phyloP scores from a whole-genome alignment of 306 rosid genomes.

The Purshia tridentata region DNA sequence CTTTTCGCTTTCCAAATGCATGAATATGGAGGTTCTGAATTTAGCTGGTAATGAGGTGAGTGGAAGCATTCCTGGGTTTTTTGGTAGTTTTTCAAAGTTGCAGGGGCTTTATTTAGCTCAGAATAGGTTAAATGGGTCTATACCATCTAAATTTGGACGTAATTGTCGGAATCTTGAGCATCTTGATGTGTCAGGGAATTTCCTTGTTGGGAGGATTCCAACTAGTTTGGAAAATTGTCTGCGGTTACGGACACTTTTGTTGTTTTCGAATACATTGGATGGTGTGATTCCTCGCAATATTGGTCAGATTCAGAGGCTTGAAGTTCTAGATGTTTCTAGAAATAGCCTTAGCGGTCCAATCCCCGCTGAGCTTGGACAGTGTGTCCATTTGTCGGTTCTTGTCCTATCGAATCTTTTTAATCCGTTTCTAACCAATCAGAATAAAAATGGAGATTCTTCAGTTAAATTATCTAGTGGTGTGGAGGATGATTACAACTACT shows the following conservation, averaged over 20 bases:
- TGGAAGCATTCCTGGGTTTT: slow-evolving; percentile 29
- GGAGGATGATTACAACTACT: slow-evolving; percentile 25
- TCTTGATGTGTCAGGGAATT: slow-evolving; percentile 38
- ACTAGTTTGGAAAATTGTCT: slow-evolving; percentile 33
- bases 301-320: slow-evolving; percentile 30
- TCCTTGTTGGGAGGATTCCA: slow-evolving; percentile 34
- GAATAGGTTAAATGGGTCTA: slow-evolving; percentile 32
- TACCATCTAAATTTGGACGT: slow-evolving; percentile 17
- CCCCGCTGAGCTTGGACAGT: slow-evolving; percentile 32
- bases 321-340: slow-evolving; percentile 39
- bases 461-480: background rate
- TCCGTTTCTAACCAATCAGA: slow-evolving; percentile 6
- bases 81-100: slow-evolving; percentile 28
- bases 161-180: slow-evolving; percentile 28
- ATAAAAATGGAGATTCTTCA: slow-evolving; percentile 1
- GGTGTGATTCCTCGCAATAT: slow-evolving; percentile 32
- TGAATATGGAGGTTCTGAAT: slow-evolving; percentile 25
- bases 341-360: slow-evolving; percentile 36
- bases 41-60: slow-evolving; percentile 32
- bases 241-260: slow-evolving; percentile 23
- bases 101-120: slow-evolving; percentile 31
- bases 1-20: slow-evolving; percentile 19
- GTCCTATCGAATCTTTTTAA: slow-evolving; percentile 30
- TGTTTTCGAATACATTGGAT: slow-evolving; percentile 29
- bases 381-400: slow-evolving; percentile 30